Conservation (phyloP, 2,329 filamentous ascomycete species). For the Epichloe brachyelytri region DNA sequence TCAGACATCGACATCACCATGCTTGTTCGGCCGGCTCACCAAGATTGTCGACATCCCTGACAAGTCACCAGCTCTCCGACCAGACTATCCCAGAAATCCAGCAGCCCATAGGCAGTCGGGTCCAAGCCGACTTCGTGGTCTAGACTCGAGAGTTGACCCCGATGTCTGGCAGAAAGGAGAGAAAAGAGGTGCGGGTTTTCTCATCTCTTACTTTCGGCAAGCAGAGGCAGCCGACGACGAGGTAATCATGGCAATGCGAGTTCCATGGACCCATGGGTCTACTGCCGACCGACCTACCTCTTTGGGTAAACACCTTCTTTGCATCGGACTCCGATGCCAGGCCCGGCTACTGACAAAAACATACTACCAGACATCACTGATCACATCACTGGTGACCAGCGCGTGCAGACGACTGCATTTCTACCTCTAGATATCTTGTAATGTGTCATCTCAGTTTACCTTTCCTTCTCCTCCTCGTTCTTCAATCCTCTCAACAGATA, state of each 20-base stretch:
- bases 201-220: too few relatives aligned
- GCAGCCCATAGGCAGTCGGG: conserved; percentile 43
- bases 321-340: too few relatives aligned
- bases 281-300: too few relatives aligned
- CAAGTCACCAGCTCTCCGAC: conserved; percentile 52
- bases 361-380: neutral
- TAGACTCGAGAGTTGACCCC: too few relatives aligned
- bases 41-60: conserved; percentile 38
- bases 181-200: too few relatives aligned
- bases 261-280: too few relatives aligned
- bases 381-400: neutral
- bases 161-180: too few relatives aligned
- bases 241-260: too few relatives aligned
- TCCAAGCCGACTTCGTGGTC: conserved; percentile 27
- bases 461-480: neutral
- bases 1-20: conserved; percentile 23
- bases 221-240: too few relatives aligned
- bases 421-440: neutral
- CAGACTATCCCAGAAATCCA: conserved; percentile 65
- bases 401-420: neutral
- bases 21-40: conserved; percentile 47
- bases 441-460: neutral
- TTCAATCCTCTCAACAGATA: too few relatives aligned
- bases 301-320: too few relatives aligned
- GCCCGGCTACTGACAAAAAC: too few relatives aligned